Base-by-base conservation (phyloP, 345 rosid species). In the Ricinus communis region DNA sequence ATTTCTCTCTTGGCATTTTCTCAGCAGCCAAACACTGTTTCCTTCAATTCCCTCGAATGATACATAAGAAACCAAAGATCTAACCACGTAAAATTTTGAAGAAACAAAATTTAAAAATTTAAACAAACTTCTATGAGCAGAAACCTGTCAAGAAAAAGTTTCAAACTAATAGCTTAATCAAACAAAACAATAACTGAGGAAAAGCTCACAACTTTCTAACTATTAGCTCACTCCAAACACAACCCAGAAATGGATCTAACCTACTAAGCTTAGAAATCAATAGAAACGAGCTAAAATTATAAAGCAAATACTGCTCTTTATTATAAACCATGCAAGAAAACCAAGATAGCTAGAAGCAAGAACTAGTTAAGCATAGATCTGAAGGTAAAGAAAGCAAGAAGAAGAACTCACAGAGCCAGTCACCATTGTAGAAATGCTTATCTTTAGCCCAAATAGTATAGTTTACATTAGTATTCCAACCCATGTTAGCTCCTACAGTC, bases 401-500 rank as follows among this genome's bases (percentile, higher is more conserved):
- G 72, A 57, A 52, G 78, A 65, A 27, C 82, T 53, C 85, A 94
- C 98, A 90, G 66, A 94, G 98, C 97, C 98, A 94, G 74, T 94
- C 97, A 8, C 88, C 98, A 80, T 87, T 83, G 83, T 88, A 86
- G 77, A 94, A 94, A 54, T 91, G 93, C 76, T 85, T 91, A 77
- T 58, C 88, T 56, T 87, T 76, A 76, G 95, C 92, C 97, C 97
- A 94, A 41, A 83, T 31, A 56, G 93, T 91, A 78, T 88, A 91
- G 82, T 91, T 94, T n/a, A 89, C 76, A 74, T 85, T 85, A 40
- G 72, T 73, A 59, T 79, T 81, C 98, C 98, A 94, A 11, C 84
- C 86, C 74, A 71, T 76, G 79, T 78, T 88, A 13, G 61, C 64
- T 22, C 97, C 97, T 0, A 91, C 96, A n/a, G 66, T 86, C 76